Evolutionary conservation across 805 yeast genomes (phyloP), one percentile per base, ranked within the genome.

Genomic region (Priceomyces castillae): DNA sequence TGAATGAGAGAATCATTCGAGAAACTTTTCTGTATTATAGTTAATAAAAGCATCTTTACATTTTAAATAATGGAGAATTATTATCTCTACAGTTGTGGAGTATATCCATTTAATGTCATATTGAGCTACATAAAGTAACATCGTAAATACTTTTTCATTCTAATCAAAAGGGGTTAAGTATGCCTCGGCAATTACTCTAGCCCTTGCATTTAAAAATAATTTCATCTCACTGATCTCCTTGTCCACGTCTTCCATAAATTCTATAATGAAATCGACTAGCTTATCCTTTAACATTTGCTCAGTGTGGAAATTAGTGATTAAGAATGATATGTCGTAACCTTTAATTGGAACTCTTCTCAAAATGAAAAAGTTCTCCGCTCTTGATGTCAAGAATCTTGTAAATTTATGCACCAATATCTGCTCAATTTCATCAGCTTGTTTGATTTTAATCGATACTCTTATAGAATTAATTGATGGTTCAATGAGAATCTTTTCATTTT

Each of bases 151-250:
- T 28, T 12, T 11, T n/a, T n/a, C 15, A 28, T 40, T 20, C 35
- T 36, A 37, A 59, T 88, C 96, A 60, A 90, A 89, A 40, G 94
- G 95, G 34, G 90, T 86, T 54, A 92, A 75, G 65, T 90, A 92
- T 6, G 96, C 92, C 67, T 94, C 99, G 20, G 99, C 99, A 39
- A 90, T 95, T 48, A 89, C 92, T 73, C 99, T 85, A 11, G 99
- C 99, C 61, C 99, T 81, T 11, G 99, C 97, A 61, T 94, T 94
- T 63, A 94, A 78, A 65, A 92, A 94, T 64, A 94, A 77, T 69
- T 94, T 94, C 95, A 94, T 94, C 64, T 94, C 99, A 66, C 97
- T 88, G 59, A 94, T 94, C 67, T 94, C 99, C 71, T 90, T 92
- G 66, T 94, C 99, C 15, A 94, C 99, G 59, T 90, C 99, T 66